Conservation (phyloP, 331 rosid species). For the Rosa hybrid region DNA sequence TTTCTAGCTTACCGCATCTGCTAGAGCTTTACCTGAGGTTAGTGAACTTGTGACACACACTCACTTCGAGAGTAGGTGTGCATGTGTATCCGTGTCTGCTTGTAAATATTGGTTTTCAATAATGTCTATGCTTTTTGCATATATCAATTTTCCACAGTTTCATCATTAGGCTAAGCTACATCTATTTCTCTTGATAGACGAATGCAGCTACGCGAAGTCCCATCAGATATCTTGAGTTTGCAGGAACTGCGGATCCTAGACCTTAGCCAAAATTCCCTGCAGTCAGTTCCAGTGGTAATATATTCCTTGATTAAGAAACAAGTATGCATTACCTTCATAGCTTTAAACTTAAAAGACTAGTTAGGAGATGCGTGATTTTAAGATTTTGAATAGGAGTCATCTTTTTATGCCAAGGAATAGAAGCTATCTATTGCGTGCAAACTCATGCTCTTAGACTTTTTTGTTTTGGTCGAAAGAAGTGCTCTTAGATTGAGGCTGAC, state of each 20-base stretch:
- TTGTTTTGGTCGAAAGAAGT: not conserved
- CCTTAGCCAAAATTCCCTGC: conserved; percentile 89
- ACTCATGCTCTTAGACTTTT: not conserved
- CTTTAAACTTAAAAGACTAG: not conserved
- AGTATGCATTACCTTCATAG: not conserved
- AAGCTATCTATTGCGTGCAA: not conserved
- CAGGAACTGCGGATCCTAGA: conserved; percentile 66
- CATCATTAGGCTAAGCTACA: not conserved
- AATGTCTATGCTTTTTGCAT: not conserved
- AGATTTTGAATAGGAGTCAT: not conserved
- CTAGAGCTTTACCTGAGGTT: conserved; percentile 94
- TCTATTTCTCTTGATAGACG: conserved; percentile 52
- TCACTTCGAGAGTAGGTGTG: not conserved
- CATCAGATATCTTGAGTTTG: conserved; percentile 66
- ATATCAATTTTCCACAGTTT: not conserved
- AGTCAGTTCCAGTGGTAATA: conserved; percentile 72
- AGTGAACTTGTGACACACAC: conserved; percentile 33
- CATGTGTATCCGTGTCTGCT: not conserved
- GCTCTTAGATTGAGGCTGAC: not conserved
- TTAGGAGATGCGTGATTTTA: not conserved
- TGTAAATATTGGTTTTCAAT: conserved; percentile 4
- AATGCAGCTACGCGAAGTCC: conserved; percentile 65
- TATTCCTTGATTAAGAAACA: conserved; percentile 3
- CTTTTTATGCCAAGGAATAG: not conserved
- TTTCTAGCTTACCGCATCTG: conserved; percentile 67